A percentile compares a stretch with the other conserved stretches of the same genome.
Conservation (phyloP, 345 rosid species). For the Odontarrhena argentea region DNA sequence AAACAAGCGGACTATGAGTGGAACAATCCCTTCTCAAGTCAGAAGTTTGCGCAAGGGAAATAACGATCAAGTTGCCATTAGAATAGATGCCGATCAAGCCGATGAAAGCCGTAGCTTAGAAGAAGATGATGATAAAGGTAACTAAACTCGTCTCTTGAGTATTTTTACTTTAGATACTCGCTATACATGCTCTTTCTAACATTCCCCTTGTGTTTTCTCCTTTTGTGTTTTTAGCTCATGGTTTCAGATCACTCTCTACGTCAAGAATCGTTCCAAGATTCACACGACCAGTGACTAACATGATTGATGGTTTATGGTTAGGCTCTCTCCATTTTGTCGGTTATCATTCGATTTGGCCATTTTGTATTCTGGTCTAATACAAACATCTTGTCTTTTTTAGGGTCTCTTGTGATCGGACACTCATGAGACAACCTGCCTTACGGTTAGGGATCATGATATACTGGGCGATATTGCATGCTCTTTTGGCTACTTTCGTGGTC, state of each 20-base stretch:
- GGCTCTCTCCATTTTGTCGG: conserved; percentile 21
- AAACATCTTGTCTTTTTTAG: conserved; percentile 38
- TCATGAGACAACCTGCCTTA: conserved; percentile 87
- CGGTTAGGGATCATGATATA: conserved; percentile 82
- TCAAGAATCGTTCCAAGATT: conserved; percentile 81
- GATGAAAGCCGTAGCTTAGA: conserved; percentile 55
- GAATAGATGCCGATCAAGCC: conserved; percentile 61
- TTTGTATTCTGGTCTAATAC: not conserved
- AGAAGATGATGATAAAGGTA: conserved; percentile 96
- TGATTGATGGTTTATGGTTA: conserved; percentile 89
- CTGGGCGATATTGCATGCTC: conserved; percentile 87
- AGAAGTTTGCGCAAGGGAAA: conserved; percentile 84
- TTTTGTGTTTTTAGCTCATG: conserved; percentile 58
- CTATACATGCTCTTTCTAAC: conserved; percentile 23
- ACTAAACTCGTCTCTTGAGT: conserved; percentile 1
- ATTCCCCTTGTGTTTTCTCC: not conserved
- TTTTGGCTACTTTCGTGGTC: conserved; percentile 68
- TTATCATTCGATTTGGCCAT: conserved; percentile 9
- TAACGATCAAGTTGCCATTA: conserved; percentile 88
- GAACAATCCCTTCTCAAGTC: conserved; percentile 71
- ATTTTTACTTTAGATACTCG: not conserved
- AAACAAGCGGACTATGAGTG: conserved; percentile 68
- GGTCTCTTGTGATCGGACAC: conserved; percentile 95
- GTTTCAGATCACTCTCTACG: conserved; percentile 87
- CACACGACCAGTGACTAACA: conserved; percentile 76